Conservation (phyloP, 106 monocot genomes). For the Apostasia ramifera region DNA sequence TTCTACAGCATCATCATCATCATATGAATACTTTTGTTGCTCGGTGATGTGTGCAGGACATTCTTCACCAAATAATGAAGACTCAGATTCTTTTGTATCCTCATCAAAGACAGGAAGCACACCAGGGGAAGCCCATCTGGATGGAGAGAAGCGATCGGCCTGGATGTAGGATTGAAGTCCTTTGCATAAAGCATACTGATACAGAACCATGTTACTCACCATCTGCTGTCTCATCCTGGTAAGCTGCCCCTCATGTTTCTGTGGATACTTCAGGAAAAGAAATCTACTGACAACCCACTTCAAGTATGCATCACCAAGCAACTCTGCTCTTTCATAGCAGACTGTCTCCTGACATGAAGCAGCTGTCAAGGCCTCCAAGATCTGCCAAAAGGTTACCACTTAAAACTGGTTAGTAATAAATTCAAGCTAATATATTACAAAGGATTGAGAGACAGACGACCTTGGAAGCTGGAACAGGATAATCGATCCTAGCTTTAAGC, state of each 20-base stretch:
- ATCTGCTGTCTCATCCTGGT: conserved; percentile 98
- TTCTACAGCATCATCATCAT: conserved; percentile 48
- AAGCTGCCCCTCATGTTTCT: conserved; percentile 97
- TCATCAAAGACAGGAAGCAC: conserved; percentile 97
- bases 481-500: conserved; percentile 68
- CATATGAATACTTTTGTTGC: conserved; percentile 17
- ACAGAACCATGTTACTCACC: conserved; percentile 96
- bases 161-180: conserved; percentile 94
- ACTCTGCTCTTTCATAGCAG: conserved; percentile 95
- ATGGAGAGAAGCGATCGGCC: conserved; percentile 89
- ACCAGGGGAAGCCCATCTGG: conserved; percentile 95
- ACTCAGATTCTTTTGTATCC: conserved; percentile 57
- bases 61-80: conserved; percentile 38
- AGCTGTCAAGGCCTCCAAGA: conserved; percentile 98
- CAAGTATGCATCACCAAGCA: conserved; percentile 95
- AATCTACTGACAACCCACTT: conserved; percentile 99
- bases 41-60: conserved; percentile 10
- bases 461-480: conserved; percentile 73
- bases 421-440: not conserved
- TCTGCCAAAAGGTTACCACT: conserved; percentile 25
- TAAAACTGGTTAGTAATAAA: not conserved
- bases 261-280: conserved; percentile 93
- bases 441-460: conserved; percentile 20
- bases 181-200: conserved; percentile 82
- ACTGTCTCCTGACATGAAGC: conserved; percentile 97